phyloP scores from a whole-genome alignment of 2,329 filamentous ascomycete species.

The Fusarium coicis region DNA sequence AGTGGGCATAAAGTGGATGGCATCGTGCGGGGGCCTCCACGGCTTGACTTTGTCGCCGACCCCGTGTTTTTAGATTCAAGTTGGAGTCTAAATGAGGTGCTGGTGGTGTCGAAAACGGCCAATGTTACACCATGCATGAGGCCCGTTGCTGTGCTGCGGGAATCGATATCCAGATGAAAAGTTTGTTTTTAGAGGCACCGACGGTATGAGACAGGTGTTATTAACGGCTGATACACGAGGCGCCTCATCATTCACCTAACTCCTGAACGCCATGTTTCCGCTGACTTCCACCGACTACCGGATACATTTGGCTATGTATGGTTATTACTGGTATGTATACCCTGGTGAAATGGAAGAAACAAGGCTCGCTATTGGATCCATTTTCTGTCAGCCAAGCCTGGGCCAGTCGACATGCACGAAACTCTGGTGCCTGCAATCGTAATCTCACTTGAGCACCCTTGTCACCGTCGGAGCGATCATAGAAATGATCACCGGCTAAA shows the following conservation, averaged over 20 bases:
- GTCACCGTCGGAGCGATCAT: constrained; percentile 17
- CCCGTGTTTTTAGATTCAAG: constrained; percentile 30
- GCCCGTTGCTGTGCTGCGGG: not conserved
- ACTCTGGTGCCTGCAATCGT: constrained; percentile 25
- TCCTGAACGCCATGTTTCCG: constrained; percentile 11
- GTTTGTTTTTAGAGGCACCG: constrained; percentile 12
- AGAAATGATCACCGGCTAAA: constrained; percentile 31
- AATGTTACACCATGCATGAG: constrained; percentile 22
- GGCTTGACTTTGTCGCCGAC: constrained; percentile 34
- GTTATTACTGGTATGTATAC: not conserved
- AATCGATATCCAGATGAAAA: constrained; percentile 7
- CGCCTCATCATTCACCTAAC: constrained; percentile 18
- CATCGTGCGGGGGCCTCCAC: constrained; percentile 15
- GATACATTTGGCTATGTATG: constrained; percentile 7
- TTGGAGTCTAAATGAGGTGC: not conserved
- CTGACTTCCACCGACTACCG: constrained; percentile 1
- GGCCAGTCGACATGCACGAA: constrained; percentile 24
- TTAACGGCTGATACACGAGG: constrained; percentile 34
- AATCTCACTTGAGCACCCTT: constrained; percentile 11
- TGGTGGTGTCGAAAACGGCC: constrained; percentile 22
- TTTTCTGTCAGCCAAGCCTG: constrained; percentile 1
- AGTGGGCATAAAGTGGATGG: not conserved
- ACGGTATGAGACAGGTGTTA: constrained; percentile 1
- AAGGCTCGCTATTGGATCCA: constrained; percentile 7
- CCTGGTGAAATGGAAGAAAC: not conserved